phyloP scores from a whole-genome alignment of 169 alveolate genomes.

The Plasmodium chabaudi region DNA sequence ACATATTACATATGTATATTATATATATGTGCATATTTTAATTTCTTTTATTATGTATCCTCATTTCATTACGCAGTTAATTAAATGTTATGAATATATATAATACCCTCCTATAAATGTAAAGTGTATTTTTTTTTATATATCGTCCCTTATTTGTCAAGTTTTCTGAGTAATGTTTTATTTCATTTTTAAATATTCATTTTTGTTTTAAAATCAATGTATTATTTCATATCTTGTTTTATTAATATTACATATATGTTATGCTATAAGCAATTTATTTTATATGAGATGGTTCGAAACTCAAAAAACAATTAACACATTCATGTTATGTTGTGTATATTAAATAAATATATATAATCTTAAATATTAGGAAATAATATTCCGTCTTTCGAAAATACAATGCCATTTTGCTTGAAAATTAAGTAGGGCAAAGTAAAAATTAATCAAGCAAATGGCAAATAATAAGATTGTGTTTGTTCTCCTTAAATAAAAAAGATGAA shows the following conservation, averaged over 20 bases:
- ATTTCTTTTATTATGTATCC: conserved; percentile 9
- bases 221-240: conserved; percentile 21
- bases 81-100: conserved; percentile 23
- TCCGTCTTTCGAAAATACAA: too few species aligned
- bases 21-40: not conserved
- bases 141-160: conserved; percentile 29
- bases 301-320: conserved; percentile 28
- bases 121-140: conserved; percentile 21
- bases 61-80: conserved; percentile 18
- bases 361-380: not conserved
- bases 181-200: conserved; percentile 33
- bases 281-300: conserved; percentile 37
- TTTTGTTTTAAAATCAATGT: conserved; percentile 33
- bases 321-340: conserved; percentile 1
- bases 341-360: not conserved
- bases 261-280: conserved; percentile 42
- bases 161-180: conserved; percentile 47
- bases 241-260: conserved; percentile 22
- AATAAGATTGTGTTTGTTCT: too few species aligned
- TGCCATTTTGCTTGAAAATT: too few species aligned
- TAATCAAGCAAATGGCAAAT: too few species aligned
- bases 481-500: too few species aligned
- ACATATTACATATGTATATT: not conserved
- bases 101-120: not conserved
- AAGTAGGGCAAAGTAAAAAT: too few species aligned